Evolutionary conservation across 139 green algal genomes (phyloP).

Genomic region (Dunaliella primolecta): DNA sequence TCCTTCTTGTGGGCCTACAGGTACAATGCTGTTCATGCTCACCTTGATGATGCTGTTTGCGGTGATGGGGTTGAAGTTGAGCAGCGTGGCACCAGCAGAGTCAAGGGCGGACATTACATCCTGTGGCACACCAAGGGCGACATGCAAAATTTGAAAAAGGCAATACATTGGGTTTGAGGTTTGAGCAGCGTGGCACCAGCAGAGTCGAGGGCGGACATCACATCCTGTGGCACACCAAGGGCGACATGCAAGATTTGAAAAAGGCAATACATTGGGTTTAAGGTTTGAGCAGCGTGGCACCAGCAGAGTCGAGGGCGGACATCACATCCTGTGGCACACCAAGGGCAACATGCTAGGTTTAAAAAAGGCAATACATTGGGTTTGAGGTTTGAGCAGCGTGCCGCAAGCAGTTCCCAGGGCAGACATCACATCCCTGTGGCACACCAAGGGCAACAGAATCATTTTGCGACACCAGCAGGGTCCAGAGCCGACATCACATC

Average conservation of each 20-base stretch:
- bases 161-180: constrained; percentile 73
- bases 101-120: constrained; percentile 56
- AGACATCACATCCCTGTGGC: constrained; percentile 58
- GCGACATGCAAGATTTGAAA: too few relatives aligned
- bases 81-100: constrained; percentile 29
- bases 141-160: too few relatives aligned
- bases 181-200: constrained; percentile 42
- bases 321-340: constrained; percentile 65
- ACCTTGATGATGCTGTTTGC: constrained; percentile 45
- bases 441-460: too few relatives aligned
- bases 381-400: constrained; percentile 63
- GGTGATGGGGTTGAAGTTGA: constrained; percentile 69
- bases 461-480: too few relatives aligned
- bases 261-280: too few relatives aligned
- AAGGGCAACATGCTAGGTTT: too few relatives aligned
- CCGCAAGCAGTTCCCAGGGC: constrained; percentile 44
- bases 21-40: too few relatives aligned
- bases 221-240: too few relatives aligned
- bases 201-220: constrained; percentile 48
- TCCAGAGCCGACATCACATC: too few relatives aligned
- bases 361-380: too few relatives aligned
- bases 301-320: constrained; percentile 38
- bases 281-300: constrained; percentile 54
- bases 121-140: too few relatives aligned
- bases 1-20: too few relatives aligned